A percentile compares a stretch with the other conserved stretches of the same genome.
Conservation (phyloP, 306 rosid genomes). For the Acacia crassicarpa region DNA sequence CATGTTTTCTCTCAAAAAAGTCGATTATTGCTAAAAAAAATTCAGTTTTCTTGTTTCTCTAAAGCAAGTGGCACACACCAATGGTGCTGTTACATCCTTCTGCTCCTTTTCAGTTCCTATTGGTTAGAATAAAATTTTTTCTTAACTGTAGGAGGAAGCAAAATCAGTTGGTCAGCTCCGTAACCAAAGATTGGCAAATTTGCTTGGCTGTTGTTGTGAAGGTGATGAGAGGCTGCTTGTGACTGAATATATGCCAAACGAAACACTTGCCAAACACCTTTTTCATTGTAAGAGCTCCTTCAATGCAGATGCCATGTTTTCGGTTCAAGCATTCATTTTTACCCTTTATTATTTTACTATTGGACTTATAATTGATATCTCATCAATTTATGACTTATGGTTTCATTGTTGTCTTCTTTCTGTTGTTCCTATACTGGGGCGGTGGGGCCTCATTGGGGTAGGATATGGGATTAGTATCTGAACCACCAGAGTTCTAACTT, state of each 20-base stretch:
- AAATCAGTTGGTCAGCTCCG: conserved; percentile 83
- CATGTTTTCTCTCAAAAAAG: not conserved
- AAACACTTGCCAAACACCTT: conserved; percentile 82
- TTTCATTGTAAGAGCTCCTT: conserved; percentile 62
- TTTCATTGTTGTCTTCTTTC: conserved; percentile 6
- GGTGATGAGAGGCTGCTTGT: conserved; percentile 83
- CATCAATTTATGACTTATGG: not conserved
- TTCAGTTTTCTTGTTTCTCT: conserved; percentile 11
- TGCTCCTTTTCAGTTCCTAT: conserved; percentile 20
- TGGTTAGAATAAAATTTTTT: not conserved
- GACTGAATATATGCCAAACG: conserved; percentile 79
- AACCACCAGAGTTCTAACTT: conserved; percentile 2
- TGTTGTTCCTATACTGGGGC: not conserved
- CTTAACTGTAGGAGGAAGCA: conserved; percentile 64
- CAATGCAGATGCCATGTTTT: not conserved
- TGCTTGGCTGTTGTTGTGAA: conserved; percentile 79
- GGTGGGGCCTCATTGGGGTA: not conserved
- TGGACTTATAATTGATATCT: not conserved
- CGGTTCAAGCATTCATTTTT: not conserved
- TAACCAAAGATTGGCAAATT: conserved; percentile 66
- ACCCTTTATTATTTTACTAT: not conserved
- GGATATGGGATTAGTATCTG: conserved; percentile 17
- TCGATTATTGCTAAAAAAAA: not conserved
- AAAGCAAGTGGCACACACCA: conserved; percentile 15
- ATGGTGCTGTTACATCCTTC: not conserved